Evolutionary conservation across 148 eudicot genomes (phyloP), one percentile per base, ranked within the genome.

Genomic region (Camellia lanceoleosa): DNA sequence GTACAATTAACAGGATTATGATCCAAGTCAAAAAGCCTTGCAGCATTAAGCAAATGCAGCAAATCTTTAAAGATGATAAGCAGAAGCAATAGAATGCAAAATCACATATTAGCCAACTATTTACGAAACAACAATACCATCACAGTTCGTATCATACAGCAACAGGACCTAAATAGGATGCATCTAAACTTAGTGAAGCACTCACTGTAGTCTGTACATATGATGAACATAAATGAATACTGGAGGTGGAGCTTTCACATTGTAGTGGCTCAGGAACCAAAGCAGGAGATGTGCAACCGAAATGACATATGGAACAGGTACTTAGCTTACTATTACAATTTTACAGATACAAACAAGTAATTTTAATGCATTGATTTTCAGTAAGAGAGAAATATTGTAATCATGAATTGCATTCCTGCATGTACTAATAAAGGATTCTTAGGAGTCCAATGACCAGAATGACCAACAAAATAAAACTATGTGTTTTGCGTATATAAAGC

Each of bases 331-430:
- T 60, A 60, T 16, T 16, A 60, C 64, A 15, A 15, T 15, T 60
- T 15, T 60, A 15, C 5, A 16, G 19, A n/a, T 11, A n/a, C 20
- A 6, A 12, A 55, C 58, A 6, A 55, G 58, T 55, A 11, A 18
- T 60, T 7, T 3, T 19, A 60, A 60, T 7, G 64, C 23, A 11
- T 1, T 5, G 43, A 54, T 54, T 23, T 55, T 73, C 44, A 23
- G 46, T 18, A 19, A 23, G 43, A 19, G 12, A 52, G 18, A 52
- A 14, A 73, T 2, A 18, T 73, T 16, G 8, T 54, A 73, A 54
- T 54, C 55, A 54, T 11, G 54, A 30, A 62, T 23, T 76, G 69
- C 38, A 76, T 76, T 62, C 5, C 19, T 46, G 78, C n/a, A n/a
- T 7, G 41, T 52, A 19, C 42, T 19, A 61, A 44, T 61, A 14